These are phyloP conservation scores for Gyromitra esculenta DNA, from an alignment of 2,329 filamentous ascomycete species.

Conservation along the genomic window DNA sequence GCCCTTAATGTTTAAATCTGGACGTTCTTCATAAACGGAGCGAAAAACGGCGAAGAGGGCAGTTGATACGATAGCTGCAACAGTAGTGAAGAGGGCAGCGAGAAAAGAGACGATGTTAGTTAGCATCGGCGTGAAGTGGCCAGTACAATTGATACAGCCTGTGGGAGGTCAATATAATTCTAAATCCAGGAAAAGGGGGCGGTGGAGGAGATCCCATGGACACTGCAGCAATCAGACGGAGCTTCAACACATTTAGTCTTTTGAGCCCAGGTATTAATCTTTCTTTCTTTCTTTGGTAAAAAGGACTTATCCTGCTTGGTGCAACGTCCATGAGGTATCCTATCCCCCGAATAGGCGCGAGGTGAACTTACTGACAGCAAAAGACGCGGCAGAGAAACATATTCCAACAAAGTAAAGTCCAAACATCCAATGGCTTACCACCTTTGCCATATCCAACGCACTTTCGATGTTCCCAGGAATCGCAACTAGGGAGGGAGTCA, in stretches of 20 bases:
- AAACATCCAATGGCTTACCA: conserved; percentile 87
- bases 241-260: background rate
- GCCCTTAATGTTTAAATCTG: conserved; percentile 79
- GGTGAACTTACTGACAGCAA: conserved; percentile 69
- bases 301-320: background rate
- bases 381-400: conserved; percentile 75
- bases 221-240: background rate
- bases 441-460: conserved; percentile 77
- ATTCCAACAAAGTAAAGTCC: conserved; percentile 80
- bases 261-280: background rate
- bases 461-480: conserved; percentile 69
- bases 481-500: conserved; percentile 58
- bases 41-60: conserved; percentile 85
- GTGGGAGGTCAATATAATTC: background rate
- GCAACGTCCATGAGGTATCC: background rate
- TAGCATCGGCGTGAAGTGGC: background rate
- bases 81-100: conserved; percentile 20
- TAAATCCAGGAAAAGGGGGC: background rate
- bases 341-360: background rate
- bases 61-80: conserved; percentile 75
- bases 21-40: conserved; percentile 75
- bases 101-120: conserved; percentile 18
- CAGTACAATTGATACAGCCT: conserved; percentile 13
- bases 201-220: background rate
- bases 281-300: background rate